phyloP scores from a whole-genome alignment of 495 filamentous ascomycete species.

The Staphylotrichum longicolle region DNA sequence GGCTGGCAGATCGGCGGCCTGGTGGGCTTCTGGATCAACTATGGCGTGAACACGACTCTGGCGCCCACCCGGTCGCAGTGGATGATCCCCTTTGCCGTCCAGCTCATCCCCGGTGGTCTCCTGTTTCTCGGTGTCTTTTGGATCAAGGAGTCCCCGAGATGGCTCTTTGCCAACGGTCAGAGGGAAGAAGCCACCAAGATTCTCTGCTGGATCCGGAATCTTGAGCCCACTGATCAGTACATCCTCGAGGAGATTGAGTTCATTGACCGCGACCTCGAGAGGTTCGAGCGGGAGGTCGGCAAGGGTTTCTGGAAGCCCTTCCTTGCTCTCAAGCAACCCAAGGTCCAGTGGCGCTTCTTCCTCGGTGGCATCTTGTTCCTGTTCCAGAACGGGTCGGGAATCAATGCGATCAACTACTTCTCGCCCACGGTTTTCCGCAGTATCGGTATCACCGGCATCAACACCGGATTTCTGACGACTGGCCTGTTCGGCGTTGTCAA shows the following conservation, averaged over 20 bases:
- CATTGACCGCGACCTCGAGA: conserved; percentile 59
- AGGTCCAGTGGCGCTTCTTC: conserved; percentile 62
- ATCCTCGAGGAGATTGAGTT: conserved; percentile 63
- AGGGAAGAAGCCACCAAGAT: conserved; percentile 57
- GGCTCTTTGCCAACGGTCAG: conserved; percentile 57
- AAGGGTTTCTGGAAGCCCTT: conserved; percentile 68
- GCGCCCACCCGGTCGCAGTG: conserved; percentile 49
- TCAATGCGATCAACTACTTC: conserved; percentile 70
- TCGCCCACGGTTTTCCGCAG: conserved; percentile 57
- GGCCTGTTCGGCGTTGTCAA: conserved; percentile 55
- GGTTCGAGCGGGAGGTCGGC: conserved; percentile 54
- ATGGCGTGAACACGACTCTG: conserved; percentile 49
- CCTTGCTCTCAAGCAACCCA: conserved; percentile 48
- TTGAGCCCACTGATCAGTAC: conserved; percentile 58
- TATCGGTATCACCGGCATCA: conserved; percentile 55
- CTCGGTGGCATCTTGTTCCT: conserved; percentile 64
- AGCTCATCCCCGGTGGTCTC: conserved; percentile 55
- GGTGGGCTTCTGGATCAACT: conserved; percentile 73
- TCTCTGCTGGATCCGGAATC: conserved; percentile 63
- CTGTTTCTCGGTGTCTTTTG: conserved; percentile 49
- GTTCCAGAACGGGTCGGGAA: conserved; percentile 64
- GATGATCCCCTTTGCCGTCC: conserved; percentile 57
- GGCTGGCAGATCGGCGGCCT: conserved; percentile 72
- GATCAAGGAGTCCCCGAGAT: conserved; percentile 62
- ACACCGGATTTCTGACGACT: conserved; percentile 49